Evolutionary conservation across 225 moss, liverwort and hornwort genomes (phyloP).

Genomic region (Anthoceros angustus): DNA sequence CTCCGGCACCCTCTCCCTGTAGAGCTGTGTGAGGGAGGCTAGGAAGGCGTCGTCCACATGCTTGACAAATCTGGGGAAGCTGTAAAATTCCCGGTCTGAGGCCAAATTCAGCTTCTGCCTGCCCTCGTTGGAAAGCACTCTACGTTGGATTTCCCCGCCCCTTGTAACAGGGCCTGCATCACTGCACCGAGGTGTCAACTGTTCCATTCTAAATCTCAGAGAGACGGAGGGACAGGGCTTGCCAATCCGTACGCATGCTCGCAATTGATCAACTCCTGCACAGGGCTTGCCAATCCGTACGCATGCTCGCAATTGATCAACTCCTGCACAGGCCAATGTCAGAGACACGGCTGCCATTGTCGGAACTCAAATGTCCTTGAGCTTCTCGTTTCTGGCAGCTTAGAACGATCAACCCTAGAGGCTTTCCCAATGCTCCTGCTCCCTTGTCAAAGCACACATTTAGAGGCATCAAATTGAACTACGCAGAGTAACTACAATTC

Average conservation of each 20-base stretch:
- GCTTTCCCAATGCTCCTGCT: too few relatives aligned
- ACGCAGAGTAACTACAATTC: too few relatives aligned
- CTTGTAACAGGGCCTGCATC: background rate
- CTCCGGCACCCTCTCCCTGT: conserved; percentile 38
- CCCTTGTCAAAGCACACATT: too few relatives aligned
- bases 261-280: background rate
- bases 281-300: background rate
- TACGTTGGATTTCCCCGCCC: conserved; percentile 34
- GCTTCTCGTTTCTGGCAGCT: too few relatives aligned
- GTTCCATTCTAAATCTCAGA: background rate
- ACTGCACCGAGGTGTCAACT: background rate
- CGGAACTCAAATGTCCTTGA: too few relatives aligned
- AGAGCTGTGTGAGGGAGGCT: conserved; percentile 30
- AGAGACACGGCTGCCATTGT: too few relatives aligned
- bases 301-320: background rate
- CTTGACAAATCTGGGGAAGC: conserved; percentile 38
- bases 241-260: background rate
- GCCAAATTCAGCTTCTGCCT: conserved; percentile 34
- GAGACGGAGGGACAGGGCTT: background rate
- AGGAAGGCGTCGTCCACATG: conserved; percentile 58
- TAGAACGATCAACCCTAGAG: too few relatives aligned
- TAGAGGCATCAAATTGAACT: too few relatives aligned
- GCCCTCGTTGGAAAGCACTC: conserved; percentile 42
- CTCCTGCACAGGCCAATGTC: background rate
- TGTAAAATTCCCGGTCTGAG: conserved; percentile 50